Evolutionary conservation across 306 rosid genomes (phyloP), one percentile per base, ranked within the genome.

Genomic region (Adenanthera pavonina): DNA sequence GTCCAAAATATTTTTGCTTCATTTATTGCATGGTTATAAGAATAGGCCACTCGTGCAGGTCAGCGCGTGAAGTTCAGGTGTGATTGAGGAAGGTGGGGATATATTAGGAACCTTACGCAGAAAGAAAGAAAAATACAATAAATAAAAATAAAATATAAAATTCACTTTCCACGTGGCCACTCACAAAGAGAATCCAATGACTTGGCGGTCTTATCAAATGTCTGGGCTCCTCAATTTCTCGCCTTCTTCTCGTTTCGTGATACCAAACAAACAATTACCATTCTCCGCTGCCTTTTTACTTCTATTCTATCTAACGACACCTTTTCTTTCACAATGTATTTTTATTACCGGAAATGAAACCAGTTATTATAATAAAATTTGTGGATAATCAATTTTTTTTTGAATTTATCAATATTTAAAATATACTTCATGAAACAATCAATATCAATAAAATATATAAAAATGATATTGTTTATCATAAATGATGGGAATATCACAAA

Each of bases 121-220:
- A 70, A 47, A 25, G 57, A 25, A 30, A 46, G 41, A 41, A 8
- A 25, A 35, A 4, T 10, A 7, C 46, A 70, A 68, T 68, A 9
- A 66, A 19, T 70, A 47, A 41, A 59, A 59, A 19, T 12, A 0
- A 41, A 69, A 43, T 25, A 41, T 38, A 19, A 69, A 69, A 20
- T 14, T 16, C 40, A 13, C 75, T 70, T 70, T 70, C 75, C 75
- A 47, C 57, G 40, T 70, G 75, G 41, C 75, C 59, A 46, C 75
- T 70, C 75, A 12, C 4, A 70, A 69, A 69, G 75, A 70, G 75
- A 70, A 70, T 70, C 75, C 75, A 70, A 70, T 70, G 75, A 46
- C 75, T 70, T 25, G 57, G 75, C 75, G 40, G 13, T 70, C 75
- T 70, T 70, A 25, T 46, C 56, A 46, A 48, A 70, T 14, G 47